Percentiles rank a stretch among this genome's conserved stretches.
Conservation (phyloP, 2,329 filamentous ascomycete species). For the Colletotrichum acutatum region DNA sequence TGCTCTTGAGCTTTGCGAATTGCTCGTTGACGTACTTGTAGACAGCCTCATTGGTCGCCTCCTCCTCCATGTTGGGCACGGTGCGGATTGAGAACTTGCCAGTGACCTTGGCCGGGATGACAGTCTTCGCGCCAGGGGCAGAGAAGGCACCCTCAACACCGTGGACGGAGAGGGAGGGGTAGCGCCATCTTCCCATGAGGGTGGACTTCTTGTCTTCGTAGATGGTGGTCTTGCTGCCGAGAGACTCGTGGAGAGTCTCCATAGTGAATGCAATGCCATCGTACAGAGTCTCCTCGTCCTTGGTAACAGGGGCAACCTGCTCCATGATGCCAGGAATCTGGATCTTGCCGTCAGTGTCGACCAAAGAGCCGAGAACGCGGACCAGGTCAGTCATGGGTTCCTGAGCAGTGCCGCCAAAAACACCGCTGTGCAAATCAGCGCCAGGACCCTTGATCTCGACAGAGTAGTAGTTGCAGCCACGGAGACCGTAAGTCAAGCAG, state of each 20-base stretch:
- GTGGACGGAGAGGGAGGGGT: conserved; percentile 92
- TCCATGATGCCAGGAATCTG: conserved; percentile 93
- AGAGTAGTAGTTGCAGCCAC: conserved; percentile 98
- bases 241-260: conserved; percentile 91
- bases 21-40: conserved; percentile 85
- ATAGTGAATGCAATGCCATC: conserved; percentile 93
- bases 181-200: conserved; percentile 96
- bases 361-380: conserved; percentile 82
- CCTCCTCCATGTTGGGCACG: conserved; percentile 96
- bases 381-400: conserved; percentile 99
- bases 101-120: conserved; percentile 96
- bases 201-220: conserved; percentile 89
- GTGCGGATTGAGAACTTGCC: conserved; percentile 99
- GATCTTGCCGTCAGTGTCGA: conserved; percentile 92
- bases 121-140: conserved; percentile 93
- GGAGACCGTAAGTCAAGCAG: conserved; percentile 95
- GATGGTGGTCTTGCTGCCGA: conserved; percentile 90
- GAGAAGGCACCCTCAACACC: conserved; percentile 96
- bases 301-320: conserved; percentile 88
- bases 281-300: conserved; percentile 90
- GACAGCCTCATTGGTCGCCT: conserved; percentile 86
- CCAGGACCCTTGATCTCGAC: conserved; percentile 90
- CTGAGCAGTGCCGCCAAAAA: conserved; percentile 95
- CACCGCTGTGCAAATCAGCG: conserved; percentile 94
- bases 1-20: conserved; percentile 88